Conservation (phyloP, 768 basidiomycete genomes). For the Phallus indusiatus region DNA sequence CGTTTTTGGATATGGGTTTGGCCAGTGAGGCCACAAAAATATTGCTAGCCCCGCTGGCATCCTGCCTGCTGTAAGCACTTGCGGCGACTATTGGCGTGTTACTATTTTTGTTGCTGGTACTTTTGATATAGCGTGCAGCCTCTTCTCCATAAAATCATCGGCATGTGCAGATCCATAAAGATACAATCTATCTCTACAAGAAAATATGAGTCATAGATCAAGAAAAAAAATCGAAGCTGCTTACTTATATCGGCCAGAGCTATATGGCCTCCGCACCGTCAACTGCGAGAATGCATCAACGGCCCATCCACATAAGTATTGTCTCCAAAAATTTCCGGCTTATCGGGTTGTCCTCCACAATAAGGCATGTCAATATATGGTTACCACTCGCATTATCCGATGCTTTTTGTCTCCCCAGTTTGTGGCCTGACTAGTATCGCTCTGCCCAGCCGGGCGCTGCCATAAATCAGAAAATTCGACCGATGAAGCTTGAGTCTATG, state of each 20-base stretch:
- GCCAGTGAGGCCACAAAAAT: slow-evolving; percentile 74
- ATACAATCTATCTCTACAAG: slow-evolving; percentile 88
- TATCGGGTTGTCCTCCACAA: slow-evolving; percentile 98
- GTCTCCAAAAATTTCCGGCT: slow-evolving; percentile 97
- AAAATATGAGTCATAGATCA: neutral
- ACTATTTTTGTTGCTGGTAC: slow-evolving; percentile 90
- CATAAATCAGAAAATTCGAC: slow-evolving; percentile 72
- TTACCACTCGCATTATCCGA: slow-evolving; percentile 55
- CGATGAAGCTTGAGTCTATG: slow-evolving; percentile 73
- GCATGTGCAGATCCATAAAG: slow-evolving; percentile 93
- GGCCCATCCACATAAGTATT: slow-evolving; percentile 84
- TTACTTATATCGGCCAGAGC: slow-evolving; percentile 96
- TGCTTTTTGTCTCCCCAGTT: slow-evolving; percentile 32
- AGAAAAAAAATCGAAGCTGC: slow-evolving; percentile 27
- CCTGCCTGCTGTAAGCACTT: slow-evolving; percentile 74
- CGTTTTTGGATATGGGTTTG: slow-evolving; percentile 85
- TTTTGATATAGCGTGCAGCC: slow-evolving; percentile 95
- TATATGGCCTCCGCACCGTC: slow-evolving; percentile 97
- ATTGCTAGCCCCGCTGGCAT: slow-evolving; percentile 52
- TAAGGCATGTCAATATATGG: slow-evolving; percentile 83
- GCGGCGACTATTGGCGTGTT: slow-evolving; percentile 88
- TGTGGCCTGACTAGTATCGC: slow-evolving; percentile 5
- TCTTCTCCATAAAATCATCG: slow-evolving; percentile 94
- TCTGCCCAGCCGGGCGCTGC: slow-evolving; percentile 10
- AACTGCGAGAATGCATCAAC: slow-evolving; percentile 91